Base-by-base conservation (phyloP, 176 grass and related monocot species). In the Cymbopogon citratus region DNA sequence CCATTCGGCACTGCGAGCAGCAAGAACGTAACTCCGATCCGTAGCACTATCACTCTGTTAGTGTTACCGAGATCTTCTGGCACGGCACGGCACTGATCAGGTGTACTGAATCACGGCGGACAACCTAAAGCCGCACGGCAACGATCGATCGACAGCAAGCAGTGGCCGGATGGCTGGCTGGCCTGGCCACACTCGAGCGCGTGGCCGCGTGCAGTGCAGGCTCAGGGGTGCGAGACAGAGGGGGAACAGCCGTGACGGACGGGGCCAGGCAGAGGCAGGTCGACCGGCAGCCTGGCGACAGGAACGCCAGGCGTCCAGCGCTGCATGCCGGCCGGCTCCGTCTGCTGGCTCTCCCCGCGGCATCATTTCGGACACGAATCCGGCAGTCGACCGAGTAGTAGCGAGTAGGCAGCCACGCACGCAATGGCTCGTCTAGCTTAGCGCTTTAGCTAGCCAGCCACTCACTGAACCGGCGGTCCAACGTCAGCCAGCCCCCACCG, bases 351-450 rank as follows among this genome's bases (percentile, higher is more conserved):
- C 26, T 15, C 61, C 26, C 25, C 26, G 11, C 49, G 8, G 19
- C 80, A 78, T 88, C 57, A 73, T 79, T 73, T 34, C 80, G 31
- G 80, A 16, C 74, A 83, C 25, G 74, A 83, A 40, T 18, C 29
- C 15, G 12, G n/a, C 74, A 54, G 34, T 2, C 26, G 12, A 16
- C n/a, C 61, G 76, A 48, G 76, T 79, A 48, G 76, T 5, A 51
- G 16, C 16, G 16, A 56, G 51, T 56, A 21, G 18, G 19, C 18
- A 5, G 65, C 12, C 26, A 52, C 16, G 15, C 15, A 28, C 0
- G 38, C 36, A 31, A 23, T 28, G 9, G 61, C 10, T 24, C 24
- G 39, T 5, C 26, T 31, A 45, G 35, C 75, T 63, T 63, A 26
- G 7, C 39, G 5, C 57, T 3, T 3, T 1, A 28, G 5, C 3